Conservation (phyloP, 192 early-diverging fungal genomes). For the Hyaloraphidium curvatum region DNA sequence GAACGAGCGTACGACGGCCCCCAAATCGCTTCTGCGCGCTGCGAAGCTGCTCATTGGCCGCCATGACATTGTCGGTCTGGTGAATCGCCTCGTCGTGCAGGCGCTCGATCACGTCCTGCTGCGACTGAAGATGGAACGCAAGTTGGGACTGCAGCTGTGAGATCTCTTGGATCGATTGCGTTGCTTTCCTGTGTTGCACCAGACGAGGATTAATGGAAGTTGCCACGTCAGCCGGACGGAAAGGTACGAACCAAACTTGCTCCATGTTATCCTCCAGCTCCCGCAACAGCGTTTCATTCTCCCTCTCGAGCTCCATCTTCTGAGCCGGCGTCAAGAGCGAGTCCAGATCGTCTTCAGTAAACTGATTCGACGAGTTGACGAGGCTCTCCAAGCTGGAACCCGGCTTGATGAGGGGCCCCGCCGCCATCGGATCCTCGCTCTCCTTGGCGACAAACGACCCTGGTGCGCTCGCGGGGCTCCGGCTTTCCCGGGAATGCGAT, state of each 20-base stretch:
- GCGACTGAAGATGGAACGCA: conserved; percentile 14
- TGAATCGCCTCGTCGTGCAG: conserved; percentile 20
- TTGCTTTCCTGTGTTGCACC: conserved; percentile 12
- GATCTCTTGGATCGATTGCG: conserved; percentile 18
- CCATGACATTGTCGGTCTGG: conserved; percentile 12
- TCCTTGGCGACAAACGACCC: too few relatives aligned
- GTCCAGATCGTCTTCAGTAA: conserved; percentile 13
- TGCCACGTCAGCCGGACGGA: not conserved
- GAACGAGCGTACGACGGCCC: conserved; percentile 15
- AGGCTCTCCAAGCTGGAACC: not conserved
- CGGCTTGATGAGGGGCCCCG: not conserved
- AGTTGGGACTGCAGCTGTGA: conserved; percentile 16
- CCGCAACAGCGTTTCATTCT: conserved; percentile 16
- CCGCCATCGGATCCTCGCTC: not conserved
- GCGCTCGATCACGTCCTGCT: conserved; percentile 15
- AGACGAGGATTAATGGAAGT: not conserved
- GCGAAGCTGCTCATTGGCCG: conserved; percentile 13
- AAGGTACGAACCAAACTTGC: conserved; percentile 15
- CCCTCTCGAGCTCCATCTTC: conserved; percentile 15
- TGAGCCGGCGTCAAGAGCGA: conserved; percentile 8
- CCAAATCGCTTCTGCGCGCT: conserved; percentile 17
- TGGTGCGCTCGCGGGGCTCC: too few relatives aligned
- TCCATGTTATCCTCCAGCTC: conserved; percentile 19
- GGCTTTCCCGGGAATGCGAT: too few relatives aligned
- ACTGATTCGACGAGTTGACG: not conserved